Base-by-base conservation (phyloP, 2,329 filamentous ascomycete genomes). In the Zasmidium cellare region DNA sequence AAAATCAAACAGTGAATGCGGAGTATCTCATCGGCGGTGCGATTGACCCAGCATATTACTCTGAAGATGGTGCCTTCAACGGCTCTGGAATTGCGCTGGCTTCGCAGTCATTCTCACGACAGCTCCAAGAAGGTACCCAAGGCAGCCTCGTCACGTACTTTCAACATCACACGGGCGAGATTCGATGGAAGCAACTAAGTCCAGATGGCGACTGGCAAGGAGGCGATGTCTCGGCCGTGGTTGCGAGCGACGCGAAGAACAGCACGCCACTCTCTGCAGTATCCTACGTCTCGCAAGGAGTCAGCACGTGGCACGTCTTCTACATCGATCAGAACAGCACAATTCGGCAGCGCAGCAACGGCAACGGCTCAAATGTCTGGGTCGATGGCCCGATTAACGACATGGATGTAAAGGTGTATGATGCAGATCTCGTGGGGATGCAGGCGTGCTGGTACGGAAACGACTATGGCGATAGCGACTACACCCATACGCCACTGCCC, bases 51-150 rank as follows among this genome's bases (percentile, higher is more conserved):
- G 57, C 69, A 0, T 78, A 76, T 56, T 69, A 75, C 46, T 75
- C 76, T 7, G 73, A 63, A 9, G 67, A 71, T 25, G 77, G 77
- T 19, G 76, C 76, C 5, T 79, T 78, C 67, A 79, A 80, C 56
- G 77, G 77, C n/a, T 76, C 75, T 14, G 77, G 77, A 11, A 76
- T 80, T 41, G 77, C 77, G 1, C 57, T 79, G 9, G 77, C 77
- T 18, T 74, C 74, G 6, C 75, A 78, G 46, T 78, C 75, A 0
- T 78, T 76, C 66, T 73, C 62, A 5, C 51, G 54, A 2, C 48
- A 63, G 20, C 54, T 66, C 9, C 24, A 70, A 24, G 65, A 66
- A 7, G 67, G 70, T 5, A 70, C 71, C 12, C 72, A 73, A 31
- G 74, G 75, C 2, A 70, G 70, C 12, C 72, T 79, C 6, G 75